phyloP scores from a whole-genome alignment of 768 basidiomycete genomes.

The Gautieria morchelliformis region DNA sequence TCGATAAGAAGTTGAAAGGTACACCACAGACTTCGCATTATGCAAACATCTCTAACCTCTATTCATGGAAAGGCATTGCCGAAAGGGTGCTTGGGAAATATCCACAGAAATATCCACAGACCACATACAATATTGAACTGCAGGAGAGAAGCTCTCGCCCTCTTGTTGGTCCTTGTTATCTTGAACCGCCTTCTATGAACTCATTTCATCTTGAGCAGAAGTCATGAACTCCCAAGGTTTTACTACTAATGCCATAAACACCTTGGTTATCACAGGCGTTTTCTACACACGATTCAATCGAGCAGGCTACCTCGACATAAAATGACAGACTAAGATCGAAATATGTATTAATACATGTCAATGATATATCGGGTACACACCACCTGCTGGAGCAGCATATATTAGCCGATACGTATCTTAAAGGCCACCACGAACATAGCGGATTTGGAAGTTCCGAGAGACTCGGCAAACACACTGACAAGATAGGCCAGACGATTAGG shows the following conservation, averaged over 20 bases:
- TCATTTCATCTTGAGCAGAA: not conserved
- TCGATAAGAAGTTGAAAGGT: too few relatives aligned
- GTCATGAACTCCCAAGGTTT: too few relatives aligned
- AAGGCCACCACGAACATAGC: too few relatives aligned
- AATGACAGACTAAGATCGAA: not conserved
- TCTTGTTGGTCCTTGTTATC: not conserved
- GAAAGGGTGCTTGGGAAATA: not conserved
- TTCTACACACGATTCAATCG: too few relatives aligned
- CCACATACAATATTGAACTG: not conserved
- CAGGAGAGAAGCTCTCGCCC: not conserved
- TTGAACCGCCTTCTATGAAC: not conserved
- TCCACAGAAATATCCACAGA: not conserved
- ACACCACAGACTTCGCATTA: too few relatives aligned
- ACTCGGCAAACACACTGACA: too few relatives aligned
- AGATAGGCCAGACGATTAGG: not conserved
- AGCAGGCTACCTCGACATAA: too few relatives aligned
- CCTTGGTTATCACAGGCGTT: too few relatives aligned
- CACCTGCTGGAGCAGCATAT: too few relatives aligned
- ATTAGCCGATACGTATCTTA: too few relatives aligned
- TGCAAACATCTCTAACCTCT: not conserved
- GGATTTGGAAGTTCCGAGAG: too few relatives aligned
- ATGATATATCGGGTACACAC: not conserved
- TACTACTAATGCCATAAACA: too few relatives aligned
- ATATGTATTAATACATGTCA: not conserved
- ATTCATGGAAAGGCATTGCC: not conserved